A percentile compares a stretch with the other conserved stretches of the same genome.
These are phyloP conservation scores for Fusarium sp. DNA, from an alignment of 2,329 filamentous ascomycete species.

Conservation along the genomic window DNA sequence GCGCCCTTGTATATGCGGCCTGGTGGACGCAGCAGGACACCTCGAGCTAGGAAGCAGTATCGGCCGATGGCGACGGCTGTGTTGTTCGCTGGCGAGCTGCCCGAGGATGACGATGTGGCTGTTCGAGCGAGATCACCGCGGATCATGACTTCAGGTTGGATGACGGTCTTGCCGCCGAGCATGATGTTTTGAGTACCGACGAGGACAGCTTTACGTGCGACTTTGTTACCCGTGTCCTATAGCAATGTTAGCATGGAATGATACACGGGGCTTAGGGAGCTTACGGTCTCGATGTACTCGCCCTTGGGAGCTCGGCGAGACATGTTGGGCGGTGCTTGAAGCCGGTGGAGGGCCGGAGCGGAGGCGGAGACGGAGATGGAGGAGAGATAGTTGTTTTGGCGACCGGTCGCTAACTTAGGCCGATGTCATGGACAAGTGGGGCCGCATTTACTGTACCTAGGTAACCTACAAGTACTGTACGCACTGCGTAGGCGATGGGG, in stretches of 20 bases:
- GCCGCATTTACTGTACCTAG: constrained; percentile 8
- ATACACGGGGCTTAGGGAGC: not conserved
- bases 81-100: constrained; percentile 58
- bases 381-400: constrained; percentile 12
- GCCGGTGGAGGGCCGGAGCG: constrained; percentile 20
- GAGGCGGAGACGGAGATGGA: constrained; percentile 13
- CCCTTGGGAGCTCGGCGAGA: constrained; percentile 81
- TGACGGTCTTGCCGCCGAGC: constrained; percentile 93
- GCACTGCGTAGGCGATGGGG: not conserved
- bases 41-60: constrained; percentile 87
- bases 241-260: not conserved
- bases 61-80: constrained; percentile 87
- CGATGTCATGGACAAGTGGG: constrained; percentile 31
- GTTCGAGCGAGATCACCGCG: constrained; percentile 83
- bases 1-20: constrained; percentile 81
- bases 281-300: constrained; percentile 96
- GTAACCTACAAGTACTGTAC: too few relatives aligned
- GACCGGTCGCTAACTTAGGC: constrained; percentile 11
- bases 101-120: constrained; percentile 54
- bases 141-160: constrained; percentile 94
- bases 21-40: constrained; percentile 82
- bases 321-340: constrained; percentile 59
- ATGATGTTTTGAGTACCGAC: constrained; percentile 98
- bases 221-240: constrained; percentile 98
- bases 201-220: constrained; percentile 89